Evolutionary conservation across 306 rosid genomes (phyloP).

Genomic region (Hippophae gyantsensis): DNA sequence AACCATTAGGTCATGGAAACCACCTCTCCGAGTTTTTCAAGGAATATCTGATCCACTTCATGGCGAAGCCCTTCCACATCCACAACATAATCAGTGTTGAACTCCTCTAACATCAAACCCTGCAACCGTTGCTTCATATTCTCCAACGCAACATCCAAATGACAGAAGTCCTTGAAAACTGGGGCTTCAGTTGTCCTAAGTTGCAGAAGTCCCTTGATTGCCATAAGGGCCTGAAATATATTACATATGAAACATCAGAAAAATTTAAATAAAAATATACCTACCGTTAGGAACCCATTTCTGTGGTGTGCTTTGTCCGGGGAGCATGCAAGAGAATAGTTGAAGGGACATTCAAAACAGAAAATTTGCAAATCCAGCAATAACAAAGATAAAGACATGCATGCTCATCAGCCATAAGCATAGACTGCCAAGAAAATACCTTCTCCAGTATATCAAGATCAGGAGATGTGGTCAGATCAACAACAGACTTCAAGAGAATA

Average conservation of each 20-base stretch:
- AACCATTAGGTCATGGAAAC: slow-evolving; percentile 4
- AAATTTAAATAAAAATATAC: not conserved
- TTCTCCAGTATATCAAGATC: slow-evolving; percentile 85
- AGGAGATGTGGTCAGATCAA: slow-evolving; percentile 56
- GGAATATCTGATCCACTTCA: slow-evolving; percentile 59
- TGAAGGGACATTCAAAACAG: not conserved
- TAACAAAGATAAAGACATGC: not conserved
- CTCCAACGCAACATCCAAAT: slow-evolving; percentile 59
- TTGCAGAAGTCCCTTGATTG: slow-evolving; percentile 62
- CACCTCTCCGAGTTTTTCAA: slow-evolving; percentile 38
- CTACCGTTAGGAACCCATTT: not conserved
- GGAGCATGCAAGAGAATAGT: not conserved
- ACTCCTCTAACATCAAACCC: slow-evolving; percentile 44
- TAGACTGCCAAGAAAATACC: slow-evolving; percentile 27
- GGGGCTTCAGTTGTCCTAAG: slow-evolving; percentile 50
- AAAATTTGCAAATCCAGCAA: not conserved
- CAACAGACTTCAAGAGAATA: slow-evolving; percentile 64
- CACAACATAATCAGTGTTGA: slow-evolving; percentile 50
- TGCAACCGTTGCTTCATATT: slow-evolving; percentile 47
- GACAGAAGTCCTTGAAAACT: slow-evolving; percentile 54
- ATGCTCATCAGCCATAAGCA: not conserved
- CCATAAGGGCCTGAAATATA: slow-evolving; percentile 49
- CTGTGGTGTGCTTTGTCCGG: not conserved
- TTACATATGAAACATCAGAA: not conserved
- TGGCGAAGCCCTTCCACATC: slow-evolving; percentile 61